Base-by-base conservation (phyloP, 495 filamentous ascomycete species). In the Choiromyces venosus region DNA sequence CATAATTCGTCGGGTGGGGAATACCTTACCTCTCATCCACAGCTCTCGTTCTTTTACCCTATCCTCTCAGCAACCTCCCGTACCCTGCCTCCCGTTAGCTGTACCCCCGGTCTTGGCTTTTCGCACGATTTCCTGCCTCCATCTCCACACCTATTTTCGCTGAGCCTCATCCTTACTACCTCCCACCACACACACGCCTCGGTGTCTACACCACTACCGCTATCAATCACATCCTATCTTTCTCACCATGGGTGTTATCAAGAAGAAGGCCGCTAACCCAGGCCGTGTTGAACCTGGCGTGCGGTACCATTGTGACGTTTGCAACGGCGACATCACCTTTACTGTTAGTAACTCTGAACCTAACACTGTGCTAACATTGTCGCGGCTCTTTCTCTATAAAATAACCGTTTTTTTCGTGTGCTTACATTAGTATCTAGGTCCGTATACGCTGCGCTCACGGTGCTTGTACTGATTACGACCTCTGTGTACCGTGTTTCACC, bases 301-400 rank as follows among this genome's bases (percentile, higher is more conserved):
- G 65, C 96, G 97, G 81, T 97, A 93, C 79, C 91, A 96, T 70
- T 98, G 94, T 85, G 94, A 99, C 83, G 89, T 96, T 77, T 99
- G 95, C 81, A 95, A 92, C 56, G 89, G 90, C 73, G 95, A 99
- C 82, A 96, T 98, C 75, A 97, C 94, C 16, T 94, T 93, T 33
- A 97, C 94, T 64, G 94, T 97, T 88, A 83, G 89, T 83, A 66
- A 66, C 37, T 52, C 70, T 35, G 37, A 38, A 73, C 25, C 52
- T 33, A 61, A 61, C 33, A 6, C 10, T 10, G 46, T 67, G n/a
- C 29, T 21, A 37, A 25, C 40, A 25, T 40, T 67, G 44, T 52
- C n/a, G 52, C 37, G 79, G 25, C 9, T n/a, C 36, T 72, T 25
- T 35, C 38, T 36, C 61, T 38, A 33, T 33, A 33, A 61, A 29